phyloP scores from a whole-genome alignment of 1,139 yeast genomes.

The Diutina neorugosa region DNA sequence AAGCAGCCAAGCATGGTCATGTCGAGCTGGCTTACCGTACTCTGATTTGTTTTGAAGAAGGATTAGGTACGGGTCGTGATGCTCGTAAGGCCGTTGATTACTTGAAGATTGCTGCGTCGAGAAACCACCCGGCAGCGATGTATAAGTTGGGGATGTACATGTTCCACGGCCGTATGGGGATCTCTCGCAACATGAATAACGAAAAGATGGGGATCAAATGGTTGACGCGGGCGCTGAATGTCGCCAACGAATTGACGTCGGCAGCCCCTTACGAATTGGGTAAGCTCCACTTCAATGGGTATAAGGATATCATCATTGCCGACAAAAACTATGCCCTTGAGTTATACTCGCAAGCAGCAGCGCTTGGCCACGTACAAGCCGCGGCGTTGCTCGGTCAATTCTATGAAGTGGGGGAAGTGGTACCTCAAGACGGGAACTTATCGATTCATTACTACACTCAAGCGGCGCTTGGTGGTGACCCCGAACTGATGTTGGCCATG shows the following conservation, averaged over 20 bases:
- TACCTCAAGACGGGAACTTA: conserved; percentile 73
- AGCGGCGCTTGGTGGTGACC: conserved; percentile 82
- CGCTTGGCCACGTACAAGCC: conserved; percentile 73
- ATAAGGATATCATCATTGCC: conserved; percentile 73
- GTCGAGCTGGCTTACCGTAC: conserved; percentile 86
- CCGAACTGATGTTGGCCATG: conserved; percentile 82
- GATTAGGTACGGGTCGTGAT: conserved; percentile 85
- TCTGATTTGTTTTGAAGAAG: conserved; percentile 85
- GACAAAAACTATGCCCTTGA: conserved; percentile 81
- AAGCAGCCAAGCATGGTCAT: conserved; percentile 91
- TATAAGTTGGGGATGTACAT: conserved; percentile 81
- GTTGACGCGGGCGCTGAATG: conserved; percentile 78
- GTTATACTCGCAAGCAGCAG: conserved; percentile 80
- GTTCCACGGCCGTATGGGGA: conserved; percentile 76
- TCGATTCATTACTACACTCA: conserved; percentile 88
- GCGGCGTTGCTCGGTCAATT: conserved; percentile 71
- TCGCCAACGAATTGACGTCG: conserved; percentile 73
- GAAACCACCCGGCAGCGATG: conserved; percentile 94
- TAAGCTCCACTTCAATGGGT: conserved; percentile 73
- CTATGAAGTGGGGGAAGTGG: conserved; percentile 73
- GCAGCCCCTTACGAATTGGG: conserved; percentile 94
- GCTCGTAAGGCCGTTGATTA: conserved; percentile 78
- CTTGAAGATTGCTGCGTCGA: conserved; percentile 77
- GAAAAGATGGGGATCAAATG: conserved; percentile 87
- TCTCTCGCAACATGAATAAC: conserved; percentile 52